Base-by-base conservation (phyloP, 768 basidiomycete species). In the Suillus plorans region DNA sequence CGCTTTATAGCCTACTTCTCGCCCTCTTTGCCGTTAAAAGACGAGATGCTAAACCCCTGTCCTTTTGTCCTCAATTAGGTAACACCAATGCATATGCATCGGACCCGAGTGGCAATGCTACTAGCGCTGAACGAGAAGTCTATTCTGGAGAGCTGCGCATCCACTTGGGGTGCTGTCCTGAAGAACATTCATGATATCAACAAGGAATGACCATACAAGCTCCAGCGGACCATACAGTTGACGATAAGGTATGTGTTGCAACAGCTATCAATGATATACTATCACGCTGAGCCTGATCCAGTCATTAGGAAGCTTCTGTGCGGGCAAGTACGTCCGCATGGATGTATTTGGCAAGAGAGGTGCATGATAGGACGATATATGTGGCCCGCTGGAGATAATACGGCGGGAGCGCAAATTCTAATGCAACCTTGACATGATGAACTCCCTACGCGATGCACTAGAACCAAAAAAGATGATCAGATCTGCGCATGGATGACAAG, bases 111-210 rank as follows among this genome's bases (percentile, higher is more conserved):
- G 52, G 85, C 82, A 20, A 66, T 88, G 41, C 74, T 77, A 8
- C 66, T 86, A 60, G 80, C 81, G 52, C 75, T 87, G 67, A 78
- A 78, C 5, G 86, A 88, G 66, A 70, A 74, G 41, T 85, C 86
- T 4, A 75, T 89, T 45, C 74, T 88, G 65, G 81, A 86, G 63
- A 81, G 82, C 64, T 86, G 86, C 67, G 72, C 76, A 56, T 76
- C 79, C 50, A 68, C 72, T 37, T 88, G 84, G 87, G 74, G 65
- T 20, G 78, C 53, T 22, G 34, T 75, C 53, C 53, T 69, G 36
- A 64, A 52, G 61, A 49, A 34, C 25, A 18, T 18, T 59, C 25
- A 10, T 16, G 22, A 62, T 37, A 34, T 34, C 22, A 18, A 39
- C 14, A 53, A 22, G 31, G 12, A 53, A 13, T 61, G 61, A 62